phyloP scores from a whole-genome alignment of 257 asterid genomes.

The Perilla frutescens region DNA sequence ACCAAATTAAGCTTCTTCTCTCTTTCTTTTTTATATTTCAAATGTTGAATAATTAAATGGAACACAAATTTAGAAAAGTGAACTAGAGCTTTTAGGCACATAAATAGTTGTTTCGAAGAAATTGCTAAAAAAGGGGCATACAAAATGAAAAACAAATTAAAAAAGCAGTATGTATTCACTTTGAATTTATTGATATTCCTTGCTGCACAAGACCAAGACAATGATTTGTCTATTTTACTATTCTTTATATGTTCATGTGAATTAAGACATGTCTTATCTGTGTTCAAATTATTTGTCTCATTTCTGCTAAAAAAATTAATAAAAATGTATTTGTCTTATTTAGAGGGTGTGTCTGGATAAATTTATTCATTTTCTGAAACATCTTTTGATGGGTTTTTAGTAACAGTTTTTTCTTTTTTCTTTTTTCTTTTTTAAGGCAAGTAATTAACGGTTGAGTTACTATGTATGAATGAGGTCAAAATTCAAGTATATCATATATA shows the following conservation, averaged over 20 bases:
- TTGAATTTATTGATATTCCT: constrained; percentile 25
- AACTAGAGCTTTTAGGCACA: not conserved
- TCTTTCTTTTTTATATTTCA: not conserved
- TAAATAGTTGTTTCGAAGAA: constrained; percentile 1
- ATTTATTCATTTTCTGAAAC: not conserved
- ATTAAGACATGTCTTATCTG: constrained; percentile 20
- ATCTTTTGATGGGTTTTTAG: not conserved
- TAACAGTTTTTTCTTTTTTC: too few species aligned
- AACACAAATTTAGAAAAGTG: not conserved
- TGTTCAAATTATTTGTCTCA: constrained; percentile 15
- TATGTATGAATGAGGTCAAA: too few species aligned
- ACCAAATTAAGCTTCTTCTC: not conserved
- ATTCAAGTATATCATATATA: too few species aligned
- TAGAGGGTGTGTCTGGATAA: not conserved
- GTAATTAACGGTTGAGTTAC: too few species aligned
- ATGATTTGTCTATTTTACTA: constrained; percentile 34
- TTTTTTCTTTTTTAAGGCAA: too few species aligned
- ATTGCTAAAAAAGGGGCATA: not conserved
- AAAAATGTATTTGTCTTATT: not conserved
- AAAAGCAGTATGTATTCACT: not conserved
- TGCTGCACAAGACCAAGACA: constrained; percentile 36
- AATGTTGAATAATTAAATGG: not conserved
- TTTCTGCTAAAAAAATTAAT: not conserved
- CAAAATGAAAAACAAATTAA: not conserved
- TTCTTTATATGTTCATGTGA: not conserved